Conservation (phyloP, 179 eudicot genomes). For the Silene vulgaris region DNA sequence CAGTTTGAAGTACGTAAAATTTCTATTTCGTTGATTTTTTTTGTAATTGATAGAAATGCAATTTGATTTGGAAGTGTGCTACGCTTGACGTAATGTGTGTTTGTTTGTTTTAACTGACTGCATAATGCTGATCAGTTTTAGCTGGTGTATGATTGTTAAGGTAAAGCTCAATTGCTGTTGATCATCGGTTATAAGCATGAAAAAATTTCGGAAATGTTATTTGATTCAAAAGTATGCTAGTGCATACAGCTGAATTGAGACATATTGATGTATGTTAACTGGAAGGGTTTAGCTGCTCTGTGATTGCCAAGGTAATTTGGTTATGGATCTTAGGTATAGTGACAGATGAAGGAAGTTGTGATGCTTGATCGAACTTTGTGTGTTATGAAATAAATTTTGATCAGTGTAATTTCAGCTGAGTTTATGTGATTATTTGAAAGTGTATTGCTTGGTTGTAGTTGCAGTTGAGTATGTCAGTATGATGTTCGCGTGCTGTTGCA, state of each 20-base stretch:
- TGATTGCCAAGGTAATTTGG: not conserved
- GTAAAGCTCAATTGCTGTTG: not conserved
- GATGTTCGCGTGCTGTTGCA: too few relatives aligned
- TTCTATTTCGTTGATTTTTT: not conserved
- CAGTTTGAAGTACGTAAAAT: conserved; percentile 44
- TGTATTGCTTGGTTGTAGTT: not conserved
- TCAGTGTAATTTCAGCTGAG: not conserved
- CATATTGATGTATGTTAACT: not conserved
- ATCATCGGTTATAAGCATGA: not conserved
- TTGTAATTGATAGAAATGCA: not conserved
- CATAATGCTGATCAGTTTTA: not conserved
- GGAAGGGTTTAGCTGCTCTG: not conserved
- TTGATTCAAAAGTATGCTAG: not conserved
- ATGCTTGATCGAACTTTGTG: not conserved
- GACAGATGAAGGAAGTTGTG: not conserved
- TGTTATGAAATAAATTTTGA: not conserved
- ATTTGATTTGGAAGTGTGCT: conserved; percentile 5
- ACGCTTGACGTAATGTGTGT: too few relatives aligned
- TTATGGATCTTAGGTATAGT: not conserved
- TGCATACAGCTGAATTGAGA: not conserved
- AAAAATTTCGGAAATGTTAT: too few relatives aligned
- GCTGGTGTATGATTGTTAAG: not conserved
- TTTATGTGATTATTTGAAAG: not conserved
- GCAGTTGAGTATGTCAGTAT: not conserved
- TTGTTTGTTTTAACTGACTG: not conserved